These are phyloP conservation scores for Diplodia seriata DNA, from an alignment of 2,329 filamentous ascomycete species.

Conservation along the genomic window DNA sequence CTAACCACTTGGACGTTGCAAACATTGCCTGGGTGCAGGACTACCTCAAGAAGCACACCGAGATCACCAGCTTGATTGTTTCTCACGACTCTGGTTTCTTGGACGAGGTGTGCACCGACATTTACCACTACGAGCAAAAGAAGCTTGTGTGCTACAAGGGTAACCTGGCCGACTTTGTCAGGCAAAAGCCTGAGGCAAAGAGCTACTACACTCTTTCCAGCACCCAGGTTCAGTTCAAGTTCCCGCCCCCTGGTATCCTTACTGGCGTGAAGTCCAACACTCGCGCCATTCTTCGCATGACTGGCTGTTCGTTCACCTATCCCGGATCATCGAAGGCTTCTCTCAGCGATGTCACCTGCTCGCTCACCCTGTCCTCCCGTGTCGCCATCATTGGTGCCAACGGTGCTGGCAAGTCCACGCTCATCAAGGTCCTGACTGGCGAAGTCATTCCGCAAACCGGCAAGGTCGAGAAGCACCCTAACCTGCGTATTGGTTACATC, in stretches of 20 bases:
- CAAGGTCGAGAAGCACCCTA: slow-evolving; percentile 97
- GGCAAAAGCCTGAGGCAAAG: slow-evolving; percentile 90
- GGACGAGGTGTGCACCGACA: slow-evolving; percentile 96
- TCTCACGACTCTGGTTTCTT: slow-evolving; percentile 98
- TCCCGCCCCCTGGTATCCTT: slow-evolving; percentile 92
- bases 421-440: slow-evolving; percentile 96
- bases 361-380: slow-evolving; percentile 85
- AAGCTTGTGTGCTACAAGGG: slow-evolving; percentile 88
- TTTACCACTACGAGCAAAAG: slow-evolving; percentile 99
- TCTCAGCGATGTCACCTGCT: slow-evolving; percentile 85
- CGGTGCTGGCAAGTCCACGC: slow-evolving; percentile 95
- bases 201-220: slow-evolving; percentile 96
- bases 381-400: slow-evolving; percentile 97
- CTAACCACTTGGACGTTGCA: slow-evolving; percentile 95
- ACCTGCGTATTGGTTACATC: slow-evolving; percentile 98
- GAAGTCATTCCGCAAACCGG: slow-evolving; percentile 84
- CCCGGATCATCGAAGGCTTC: slow-evolving; percentile 88
- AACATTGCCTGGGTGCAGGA: slow-evolving; percentile 96
- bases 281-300: slow-evolving; percentile 94
- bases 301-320: slow-evolving; percentile 89
- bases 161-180: slow-evolving; percentile 83
- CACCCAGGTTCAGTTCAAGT: slow-evolving; percentile 93
- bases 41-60: slow-evolving; percentile 93
- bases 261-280: slow-evolving; percentile 95
- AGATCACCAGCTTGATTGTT: slow-evolving; percentile 97